A percentile compares a stretch with the other conserved stretches of the same genome.
Evolutionary conservation across 441 rosid species (phyloP).

Genomic region (Mallotus japonicus): DNA sequence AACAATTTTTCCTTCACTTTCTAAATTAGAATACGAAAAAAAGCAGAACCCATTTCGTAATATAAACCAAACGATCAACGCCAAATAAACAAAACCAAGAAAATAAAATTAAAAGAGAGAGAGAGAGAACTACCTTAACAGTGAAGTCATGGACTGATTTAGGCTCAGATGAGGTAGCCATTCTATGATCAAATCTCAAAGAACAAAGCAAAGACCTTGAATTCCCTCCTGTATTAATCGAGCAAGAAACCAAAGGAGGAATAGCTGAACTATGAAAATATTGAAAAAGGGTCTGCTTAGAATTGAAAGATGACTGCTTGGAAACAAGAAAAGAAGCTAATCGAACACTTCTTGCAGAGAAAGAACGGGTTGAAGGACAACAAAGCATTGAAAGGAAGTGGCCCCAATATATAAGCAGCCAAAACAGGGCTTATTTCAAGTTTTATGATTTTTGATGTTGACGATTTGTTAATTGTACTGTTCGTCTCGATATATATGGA

Average conservation of each 20-base stretch:
- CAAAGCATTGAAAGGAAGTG: constrained; percentile 27
- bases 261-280: constrained; percentile 20
- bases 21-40: not conserved
- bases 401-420: not conserved
- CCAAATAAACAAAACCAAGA: not conserved
- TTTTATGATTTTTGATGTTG: not conserved
- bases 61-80: not conserved
- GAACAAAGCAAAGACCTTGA: constrained; percentile 26
- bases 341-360: constrained; percentile 22
- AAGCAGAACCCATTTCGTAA: not conserved
- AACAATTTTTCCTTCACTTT: not conserved
- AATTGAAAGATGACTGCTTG: constrained; percentile 21
- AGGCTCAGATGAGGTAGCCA: constrained; percentile 60
- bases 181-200: constrained; percentile 50
- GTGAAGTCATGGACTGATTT: constrained; percentile 73
- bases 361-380: constrained; percentile 27
- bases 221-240: constrained; percentile 26
- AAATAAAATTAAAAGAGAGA: not conserved
- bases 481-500: not conserved
- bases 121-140: constrained; percentile 56
- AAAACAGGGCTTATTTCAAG: no score
- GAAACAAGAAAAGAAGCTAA: constrained; percentile 19
- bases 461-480: not conserved
- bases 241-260: constrained; percentile 26
- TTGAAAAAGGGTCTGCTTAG: constrained; percentile 24